Conservation (phyloP, 164 flowering plant genomes). For the Berberis vulgaris region DNA sequence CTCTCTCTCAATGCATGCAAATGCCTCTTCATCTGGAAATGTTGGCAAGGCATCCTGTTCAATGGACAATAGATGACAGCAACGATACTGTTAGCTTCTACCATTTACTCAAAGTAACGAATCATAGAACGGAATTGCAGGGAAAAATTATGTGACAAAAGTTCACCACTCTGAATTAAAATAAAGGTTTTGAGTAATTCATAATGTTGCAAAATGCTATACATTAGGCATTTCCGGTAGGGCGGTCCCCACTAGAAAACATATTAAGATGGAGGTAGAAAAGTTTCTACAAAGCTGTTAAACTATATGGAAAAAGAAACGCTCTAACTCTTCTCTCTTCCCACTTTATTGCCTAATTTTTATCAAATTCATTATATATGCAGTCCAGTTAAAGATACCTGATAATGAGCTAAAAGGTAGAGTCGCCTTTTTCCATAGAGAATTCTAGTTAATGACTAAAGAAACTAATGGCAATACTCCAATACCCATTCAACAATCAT, state of each 20-base stretch:
- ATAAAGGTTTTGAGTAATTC: not conserved
- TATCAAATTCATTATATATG: too few relatives aligned
- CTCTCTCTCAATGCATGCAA: conserved; percentile 83
- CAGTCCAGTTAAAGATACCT: too few relatives aligned
- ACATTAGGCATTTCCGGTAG: not conserved
- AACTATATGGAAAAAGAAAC: too few relatives aligned
- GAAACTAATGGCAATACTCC: too few relatives aligned
- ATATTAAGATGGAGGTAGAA: too few relatives aligned
- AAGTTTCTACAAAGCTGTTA: too few relatives aligned
- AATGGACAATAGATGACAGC: conserved; percentile 4
- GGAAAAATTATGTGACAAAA: not conserved
- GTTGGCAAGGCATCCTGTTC: conserved; percentile 92
- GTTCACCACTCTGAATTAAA: not conserved
- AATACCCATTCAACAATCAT: too few relatives aligned
- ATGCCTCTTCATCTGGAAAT: conserved; percentile 84
- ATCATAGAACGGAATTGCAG: not conserved
- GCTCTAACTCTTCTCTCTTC: too few relatives aligned
- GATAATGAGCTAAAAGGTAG: too few relatives aligned
- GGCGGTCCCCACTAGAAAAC: not conserved
- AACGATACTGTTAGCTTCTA: conserved; percentile 1
- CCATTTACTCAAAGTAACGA: not conserved
- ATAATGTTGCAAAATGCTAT: not conserved
- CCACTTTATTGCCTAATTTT: too few relatives aligned
- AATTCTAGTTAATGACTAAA: too few relatives aligned
- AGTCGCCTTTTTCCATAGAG: too few relatives aligned